Percentiles rank a stretch among this genome's conserved stretches.
These are phyloP conservation scores for Agrocybe praecox DNA, from an alignment of 768 basidiomycete species.

Conservation along the genomic window DNA sequence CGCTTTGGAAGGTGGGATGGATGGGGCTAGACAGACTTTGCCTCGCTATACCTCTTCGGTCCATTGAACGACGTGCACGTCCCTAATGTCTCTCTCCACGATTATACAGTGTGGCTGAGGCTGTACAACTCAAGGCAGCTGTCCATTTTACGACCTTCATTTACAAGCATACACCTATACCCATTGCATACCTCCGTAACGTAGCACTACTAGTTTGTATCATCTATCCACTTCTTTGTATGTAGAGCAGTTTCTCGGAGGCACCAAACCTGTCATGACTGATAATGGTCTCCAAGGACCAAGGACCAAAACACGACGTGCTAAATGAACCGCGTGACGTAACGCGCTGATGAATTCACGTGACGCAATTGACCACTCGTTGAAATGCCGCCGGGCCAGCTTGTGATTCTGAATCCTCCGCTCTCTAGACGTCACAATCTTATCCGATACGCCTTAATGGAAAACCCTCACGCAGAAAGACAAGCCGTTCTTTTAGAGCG, in stretches of 20 bases:
- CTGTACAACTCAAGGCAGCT: too few species aligned
- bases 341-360: slow-evolving; percentile 6
- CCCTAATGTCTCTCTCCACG: too few species aligned
- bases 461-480: slow-evolving; percentile 93
- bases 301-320: too few species aligned
- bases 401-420: too few species aligned
- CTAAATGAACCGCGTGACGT: slow-evolving; percentile 8
- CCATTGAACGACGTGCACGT: not conserved
- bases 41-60: slow-evolving; percentile 1
- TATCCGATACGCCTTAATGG: slow-evolving; percentile 55
- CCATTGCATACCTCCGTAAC: not conserved
- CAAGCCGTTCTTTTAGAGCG: slow-evolving; percentile 90
- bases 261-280: not conserved
- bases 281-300: too few species aligned
- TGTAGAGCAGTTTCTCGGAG: not conserved
- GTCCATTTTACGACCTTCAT: not conserved
- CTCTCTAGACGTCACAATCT: not conserved
- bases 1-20: slow-evolving; percentile 90
- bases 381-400: too few species aligned
- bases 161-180: not conserved
- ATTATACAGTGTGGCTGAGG: too few species aligned
- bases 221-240: not conserved
- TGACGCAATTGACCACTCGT: not conserved
- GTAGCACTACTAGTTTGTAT: not conserved
- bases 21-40: slow-evolving; percentile 52